A percentile compares a stretch with the other conserved stretches of the same genome.
Conservation (phyloP, 1,139 yeast genomes). For the Yamadazyma triangularis region DNA sequence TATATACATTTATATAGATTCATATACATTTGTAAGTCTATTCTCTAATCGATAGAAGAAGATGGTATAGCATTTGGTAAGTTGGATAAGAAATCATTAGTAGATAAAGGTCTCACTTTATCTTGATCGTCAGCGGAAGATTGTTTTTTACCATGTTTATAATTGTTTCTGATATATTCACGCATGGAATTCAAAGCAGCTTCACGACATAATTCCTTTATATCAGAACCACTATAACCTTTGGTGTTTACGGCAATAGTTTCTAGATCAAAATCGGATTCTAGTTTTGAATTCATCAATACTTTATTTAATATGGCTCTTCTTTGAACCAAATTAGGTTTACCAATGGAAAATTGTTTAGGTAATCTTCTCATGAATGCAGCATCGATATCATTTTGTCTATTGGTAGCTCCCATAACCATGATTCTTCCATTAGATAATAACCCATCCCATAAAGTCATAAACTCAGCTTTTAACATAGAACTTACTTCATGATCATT, state of each 20-base stretch:
- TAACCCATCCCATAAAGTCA: conserved; percentile 97
- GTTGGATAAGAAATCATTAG: conserved; percentile 42
- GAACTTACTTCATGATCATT: conserved; percentile 96
- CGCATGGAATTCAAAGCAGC: conserved; percentile 90
- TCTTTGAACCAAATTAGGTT: conserved; percentile 71
- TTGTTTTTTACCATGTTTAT: conserved; percentile 39
- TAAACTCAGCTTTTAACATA: conserved; percentile 91
- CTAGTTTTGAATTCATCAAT: conserved; percentile 60
- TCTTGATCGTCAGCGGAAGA: conserved; percentile 13
- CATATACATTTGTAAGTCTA: too few species aligned
- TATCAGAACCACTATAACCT: conserved; percentile 87
- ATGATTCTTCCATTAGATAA: conserved; percentile 72
- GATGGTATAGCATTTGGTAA: conserved; percentile 31
- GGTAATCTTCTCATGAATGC: conserved; percentile 95
- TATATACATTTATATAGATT: too few species aligned
- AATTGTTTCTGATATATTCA: conserved; percentile 62
- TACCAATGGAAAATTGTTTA: conserved; percentile 73
- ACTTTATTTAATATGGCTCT: conserved; percentile 62
- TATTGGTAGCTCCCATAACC: conserved; percentile 92
- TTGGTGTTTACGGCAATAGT: conserved; percentile 59
- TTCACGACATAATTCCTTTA: conserved; percentile 86
- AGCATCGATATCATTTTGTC: conserved; percentile 86
- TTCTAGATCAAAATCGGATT: conserved; percentile 56
- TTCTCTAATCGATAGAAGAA: conserved; percentile 28
- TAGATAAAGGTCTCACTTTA: conserved; percentile 40